Evolutionary conservation across 805 yeast species (phyloP).

Genomic region (Brettanomyces sp.): DNA sequence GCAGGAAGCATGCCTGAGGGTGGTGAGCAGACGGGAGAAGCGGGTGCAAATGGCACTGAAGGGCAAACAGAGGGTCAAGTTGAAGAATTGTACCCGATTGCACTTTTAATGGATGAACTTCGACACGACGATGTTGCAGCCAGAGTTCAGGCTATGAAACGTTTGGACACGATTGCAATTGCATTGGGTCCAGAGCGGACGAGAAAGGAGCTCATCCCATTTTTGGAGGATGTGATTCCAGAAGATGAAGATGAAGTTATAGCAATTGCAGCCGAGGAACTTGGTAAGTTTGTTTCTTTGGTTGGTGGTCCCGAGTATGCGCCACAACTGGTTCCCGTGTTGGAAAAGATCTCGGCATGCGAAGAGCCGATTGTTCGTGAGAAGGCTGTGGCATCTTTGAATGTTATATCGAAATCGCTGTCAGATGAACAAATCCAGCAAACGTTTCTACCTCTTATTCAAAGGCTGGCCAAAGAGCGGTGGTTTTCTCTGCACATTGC

Average conservation of each 20-base stretch:
- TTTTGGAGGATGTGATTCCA: conserved; percentile 78
- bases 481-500: conserved; percentile 95
- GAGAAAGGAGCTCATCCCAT: conserved; percentile 80
- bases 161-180: conserved; percentile 86
- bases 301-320: conserved; percentile 77
- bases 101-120: conserved; percentile 92
- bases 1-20: no score
- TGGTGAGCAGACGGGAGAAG: background rate
- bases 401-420: conserved; percentile 56
- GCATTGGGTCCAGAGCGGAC: conserved; percentile 95
- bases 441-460: conserved; percentile 67
- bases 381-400: conserved; percentile 81
- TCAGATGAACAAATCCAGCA: conserved; percentile 53
- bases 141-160: conserved; percentile 89
- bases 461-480: conserved; percentile 71
- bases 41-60: background rate
- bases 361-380: conserved; percentile 97
- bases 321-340: conserved; percentile 49
- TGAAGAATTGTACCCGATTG: conserved; percentile 84
- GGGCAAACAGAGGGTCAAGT: conserved; percentile 5
- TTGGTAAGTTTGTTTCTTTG: conserved; percentile 79
- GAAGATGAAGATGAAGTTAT: conserved; percentile 99
- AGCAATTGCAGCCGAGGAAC: conserved; percentile 83
- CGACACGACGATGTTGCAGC: conserved; percentile 89
- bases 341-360: conserved; percentile 79